These are phyloP conservation scores for Chrysoporthe deuterocubensis DNA, from an alignment of 2,329 filamentous ascomycete species.

Conservation along the genomic window DNA sequence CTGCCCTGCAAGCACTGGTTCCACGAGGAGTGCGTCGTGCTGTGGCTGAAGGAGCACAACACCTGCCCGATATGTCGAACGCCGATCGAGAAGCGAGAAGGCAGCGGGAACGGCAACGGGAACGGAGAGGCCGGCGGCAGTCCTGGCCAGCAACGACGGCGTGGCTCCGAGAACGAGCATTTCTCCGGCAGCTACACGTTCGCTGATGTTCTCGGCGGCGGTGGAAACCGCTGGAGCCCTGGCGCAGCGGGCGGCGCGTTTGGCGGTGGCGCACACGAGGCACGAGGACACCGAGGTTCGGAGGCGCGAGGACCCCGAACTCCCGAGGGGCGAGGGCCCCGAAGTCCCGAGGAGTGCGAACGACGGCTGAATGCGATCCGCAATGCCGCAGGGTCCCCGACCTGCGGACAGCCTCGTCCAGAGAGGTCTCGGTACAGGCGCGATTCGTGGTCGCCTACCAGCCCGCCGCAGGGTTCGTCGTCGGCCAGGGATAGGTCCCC, in stretches of 20 bases:
- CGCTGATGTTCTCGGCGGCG: not conserved
- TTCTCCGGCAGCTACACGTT: no score
- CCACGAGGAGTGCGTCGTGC: slow-evolving; percentile 77
- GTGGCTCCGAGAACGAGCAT: not conserved
- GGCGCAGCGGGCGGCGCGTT: slow-evolving; percentile 7
- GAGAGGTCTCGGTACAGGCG: slow-evolving; percentile 18
- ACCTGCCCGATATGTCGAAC: slow-evolving; percentile 85
- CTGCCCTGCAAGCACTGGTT: slow-evolving; percentile 95
- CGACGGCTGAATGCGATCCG: slow-evolving; percentile 35
- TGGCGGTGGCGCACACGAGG: slow-evolving; percentile 5
- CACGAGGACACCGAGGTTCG: slow-evolving; percentile 21
- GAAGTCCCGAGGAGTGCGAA: slow-evolving; percentile 28
- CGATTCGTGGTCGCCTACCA: slow-evolving; percentile 28
- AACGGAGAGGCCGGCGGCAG: slow-evolving; percentile 9
- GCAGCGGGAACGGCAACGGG: slow-evolving; percentile 21
- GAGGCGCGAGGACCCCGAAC: slow-evolving; percentile 6
- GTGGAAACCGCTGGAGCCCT: not conserved
- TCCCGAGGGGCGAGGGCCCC: slow-evolving; percentile 15
- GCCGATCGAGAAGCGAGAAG: slow-evolving; percentile 49
- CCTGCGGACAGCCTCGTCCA: slow-evolving; percentile 7
- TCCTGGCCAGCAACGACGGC: slow-evolving; percentile 1
- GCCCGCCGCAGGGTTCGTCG: slow-evolving; percentile 20
- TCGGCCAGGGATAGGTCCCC: slow-evolving; percentile 27
- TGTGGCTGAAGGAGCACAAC: slow-evolving; percentile 89
- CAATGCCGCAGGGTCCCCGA: slow-evolving; percentile 26